A percentile compares a stretch with the other conserved stretches of the same genome.
Evolutionary conservation across 148 eudicot genomes (phyloP).

Genomic region (Salicornia ramosissima): DNA sequence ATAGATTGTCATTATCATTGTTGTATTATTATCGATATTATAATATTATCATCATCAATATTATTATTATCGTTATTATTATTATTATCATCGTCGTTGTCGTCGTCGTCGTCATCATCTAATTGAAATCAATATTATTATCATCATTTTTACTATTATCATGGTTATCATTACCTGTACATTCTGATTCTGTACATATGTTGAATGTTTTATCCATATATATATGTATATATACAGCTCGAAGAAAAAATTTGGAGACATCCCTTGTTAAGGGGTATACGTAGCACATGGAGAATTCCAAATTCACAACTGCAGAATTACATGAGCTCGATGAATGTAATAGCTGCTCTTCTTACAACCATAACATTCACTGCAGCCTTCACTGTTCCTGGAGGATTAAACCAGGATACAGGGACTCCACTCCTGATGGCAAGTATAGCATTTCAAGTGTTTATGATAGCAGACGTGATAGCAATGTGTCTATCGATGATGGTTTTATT

Average conservation of each 20-base stretch:
- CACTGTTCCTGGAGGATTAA: background rate
- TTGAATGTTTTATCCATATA: too few species aligned
- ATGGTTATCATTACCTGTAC: too few species aligned
- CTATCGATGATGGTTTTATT: background rate
- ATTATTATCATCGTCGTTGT: too few species aligned
- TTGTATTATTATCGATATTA: too few species aligned
- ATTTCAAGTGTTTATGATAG: background rate
- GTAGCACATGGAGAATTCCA: background rate
- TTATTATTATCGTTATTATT: too few species aligned
- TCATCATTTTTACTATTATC: too few species aligned
- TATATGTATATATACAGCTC: too few species aligned
- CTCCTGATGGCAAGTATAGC: background rate
- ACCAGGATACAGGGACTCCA: background rate
- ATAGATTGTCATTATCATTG: too few species aligned
- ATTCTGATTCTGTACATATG: too few species aligned
- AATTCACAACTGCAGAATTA: background rate
- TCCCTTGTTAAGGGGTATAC: background rate
- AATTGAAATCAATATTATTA: too few species aligned
- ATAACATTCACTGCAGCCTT: conserved; percentile 1
- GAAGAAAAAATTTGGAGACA: background rate
- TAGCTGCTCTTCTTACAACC: background rate
- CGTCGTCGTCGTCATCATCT: too few species aligned
- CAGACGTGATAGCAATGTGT: background rate
- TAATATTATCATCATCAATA: too few species aligned
- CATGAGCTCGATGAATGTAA: background rate